Evolutionary conservation across 129 eudicot species (phyloP).

Genomic region (Arctium minus): DNA sequence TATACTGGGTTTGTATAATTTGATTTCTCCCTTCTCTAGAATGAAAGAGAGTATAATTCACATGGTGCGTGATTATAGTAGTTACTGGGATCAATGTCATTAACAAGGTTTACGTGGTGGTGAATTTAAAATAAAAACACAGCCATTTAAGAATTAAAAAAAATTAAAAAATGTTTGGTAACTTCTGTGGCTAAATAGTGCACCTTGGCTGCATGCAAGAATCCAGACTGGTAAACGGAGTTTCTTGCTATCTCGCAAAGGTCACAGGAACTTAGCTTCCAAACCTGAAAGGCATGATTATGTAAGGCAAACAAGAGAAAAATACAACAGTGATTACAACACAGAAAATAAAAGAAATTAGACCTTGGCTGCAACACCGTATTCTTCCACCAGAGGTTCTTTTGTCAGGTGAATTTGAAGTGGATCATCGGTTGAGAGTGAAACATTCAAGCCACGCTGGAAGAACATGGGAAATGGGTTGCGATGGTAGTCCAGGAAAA

Average conservation of each 20-base stretch:
- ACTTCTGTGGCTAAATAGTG: background rate
- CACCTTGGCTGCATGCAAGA: slow-evolving; percentile 89
- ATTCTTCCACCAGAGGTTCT: slow-evolving; percentile 96
- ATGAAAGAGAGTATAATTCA: background rate
- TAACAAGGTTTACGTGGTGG: background rate
- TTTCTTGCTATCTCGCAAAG: slow-evolving; percentile 94
- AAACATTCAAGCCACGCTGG: slow-evolving; percentile 95
- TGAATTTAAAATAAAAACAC: too few relatives aligned
- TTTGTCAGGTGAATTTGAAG: slow-evolving; percentile 93
- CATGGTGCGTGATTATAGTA: too few relatives aligned
- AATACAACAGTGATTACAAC: background rate
- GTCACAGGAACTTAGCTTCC: slow-evolving; percentile 98
- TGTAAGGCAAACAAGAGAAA: background rate
- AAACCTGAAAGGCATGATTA: slow-evolving; percentile 46
- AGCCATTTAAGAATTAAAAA: too few relatives aligned
- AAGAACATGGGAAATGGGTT: slow-evolving; percentile 96
- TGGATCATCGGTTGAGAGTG: slow-evolving; percentile 92
- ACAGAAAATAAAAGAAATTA: background rate
- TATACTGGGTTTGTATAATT: too few relatives aligned
- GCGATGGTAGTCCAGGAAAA: slow-evolving; percentile 89
- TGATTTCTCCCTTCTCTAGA: background rate
- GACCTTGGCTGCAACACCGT: slow-evolving; percentile 98
- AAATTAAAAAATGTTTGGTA: background rate
- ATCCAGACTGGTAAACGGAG: slow-evolving; percentile 96
- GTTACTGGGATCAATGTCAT: background rate